phyloP scores from a whole-genome alignment of 306 rosid species.

The Canavalia ensiformis region DNA sequence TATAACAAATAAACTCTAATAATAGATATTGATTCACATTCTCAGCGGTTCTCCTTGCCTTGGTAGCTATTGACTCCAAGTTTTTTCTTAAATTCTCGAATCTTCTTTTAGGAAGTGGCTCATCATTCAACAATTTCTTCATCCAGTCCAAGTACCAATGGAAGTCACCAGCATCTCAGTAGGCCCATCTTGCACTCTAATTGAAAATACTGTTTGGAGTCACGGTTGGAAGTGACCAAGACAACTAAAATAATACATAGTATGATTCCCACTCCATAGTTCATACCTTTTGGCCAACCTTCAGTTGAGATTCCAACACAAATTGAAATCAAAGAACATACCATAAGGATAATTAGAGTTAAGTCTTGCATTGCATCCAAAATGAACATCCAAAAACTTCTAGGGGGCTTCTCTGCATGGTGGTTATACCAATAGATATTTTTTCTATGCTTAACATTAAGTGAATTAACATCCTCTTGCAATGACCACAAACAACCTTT shows the following conservation, averaged over 20 bases:
- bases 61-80: too few relatives aligned
- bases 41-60: too few relatives aligned
- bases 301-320: conserved; percentile 87
- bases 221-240: conserved; percentile 83
- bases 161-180: conserved; percentile 84
- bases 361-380: conserved; percentile 96
- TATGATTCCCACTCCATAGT: conserved; percentile 90
- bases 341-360: conserved; percentile 78
- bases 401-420: conserved; percentile 70
- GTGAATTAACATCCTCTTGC: conserved; percentile 62
- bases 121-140: conserved; percentile 93
- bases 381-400: conserved; percentile 82
- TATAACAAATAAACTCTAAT: too few relatives aligned
- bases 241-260: conserved; percentile 77
- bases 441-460: conserved; percentile 62
- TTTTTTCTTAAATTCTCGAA: too few relatives aligned
- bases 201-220: conserved; percentile 83
- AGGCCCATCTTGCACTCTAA: conserved; percentile 90
- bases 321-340: conserved; percentile 67
- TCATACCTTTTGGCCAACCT: conserved; percentile 88
- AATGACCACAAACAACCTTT: conserved; percentile 56
- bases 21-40: too few relatives aligned
- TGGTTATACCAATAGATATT: conserved; percentile 64
- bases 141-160: conserved; percentile 95
- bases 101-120: conserved; percentile 64